These are phyloP conservation scores for Chlamydomonas applanata DNA, from an alignment of 139 green algal genomes.

Conservation along the genomic window DNA sequence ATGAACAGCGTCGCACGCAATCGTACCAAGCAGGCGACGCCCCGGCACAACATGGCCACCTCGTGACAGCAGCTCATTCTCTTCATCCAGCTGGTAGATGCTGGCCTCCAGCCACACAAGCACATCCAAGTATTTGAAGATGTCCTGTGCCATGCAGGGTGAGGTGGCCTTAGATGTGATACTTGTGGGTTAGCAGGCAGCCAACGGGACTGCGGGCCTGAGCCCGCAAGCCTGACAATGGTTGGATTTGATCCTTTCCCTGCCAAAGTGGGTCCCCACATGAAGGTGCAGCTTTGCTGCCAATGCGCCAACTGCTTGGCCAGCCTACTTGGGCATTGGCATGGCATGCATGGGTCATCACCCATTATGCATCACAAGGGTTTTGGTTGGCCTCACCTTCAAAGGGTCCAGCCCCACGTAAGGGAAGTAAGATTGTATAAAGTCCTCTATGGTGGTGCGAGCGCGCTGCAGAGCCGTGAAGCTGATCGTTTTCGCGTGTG, in stretches of 20 bases:
- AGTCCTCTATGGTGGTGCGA: slow-evolving; percentile 71
- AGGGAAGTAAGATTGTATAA: slow-evolving; percentile 68
- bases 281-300: not conserved
- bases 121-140: slow-evolving; percentile 60
- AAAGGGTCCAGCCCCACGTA: slow-evolving; percentile 45
- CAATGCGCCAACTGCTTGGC: not conserved
- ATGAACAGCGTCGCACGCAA: not conserved
- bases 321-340: not conserved
- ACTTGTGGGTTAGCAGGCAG: not conserved
- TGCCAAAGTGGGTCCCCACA: no score
- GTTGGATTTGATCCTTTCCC: not conserved
- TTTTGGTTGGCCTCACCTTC: slow-evolving; percentile 17
- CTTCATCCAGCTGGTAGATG: slow-evolving; percentile 76
- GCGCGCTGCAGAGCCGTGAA: slow-evolving; percentile 26
- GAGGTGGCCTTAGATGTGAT: not conserved
- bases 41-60: not conserved
- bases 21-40: not conserved
- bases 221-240: not conserved
- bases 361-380: not conserved
- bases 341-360: not conserved
- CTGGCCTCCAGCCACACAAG: slow-evolving; percentile 70
- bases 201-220: not conserved
- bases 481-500: no score
- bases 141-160: slow-evolving; percentile 26
- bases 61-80: slow-evolving; percentile 55